Percentiles rank a stretch among this genome's conserved stretches.
Conservation (phyloP, 2,329 filamentous ascomycete species). For the Sporothrix globosa region DNA sequence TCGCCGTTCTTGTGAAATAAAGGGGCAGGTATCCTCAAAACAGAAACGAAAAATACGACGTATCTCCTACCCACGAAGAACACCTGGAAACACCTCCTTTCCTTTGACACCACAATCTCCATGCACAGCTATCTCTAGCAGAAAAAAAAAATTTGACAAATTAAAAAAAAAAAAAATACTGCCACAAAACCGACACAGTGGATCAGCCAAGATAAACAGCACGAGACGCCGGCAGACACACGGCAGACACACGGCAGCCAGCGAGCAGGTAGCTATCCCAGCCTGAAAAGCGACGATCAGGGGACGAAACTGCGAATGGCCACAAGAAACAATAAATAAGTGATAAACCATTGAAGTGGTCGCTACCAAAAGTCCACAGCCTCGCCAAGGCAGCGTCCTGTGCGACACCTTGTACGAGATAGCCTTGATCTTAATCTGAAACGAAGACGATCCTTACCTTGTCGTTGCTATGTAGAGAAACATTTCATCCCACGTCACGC, state of each 20-base stretch:
- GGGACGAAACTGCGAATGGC: conserved; percentile 6
- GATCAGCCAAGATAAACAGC: not conserved
- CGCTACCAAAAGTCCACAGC: conserved; percentile 3
- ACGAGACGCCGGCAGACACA: not conserved
- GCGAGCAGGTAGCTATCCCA: not conserved
- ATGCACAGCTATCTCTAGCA: no score
- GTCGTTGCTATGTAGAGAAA: no score
- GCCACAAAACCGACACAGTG: not conserved
- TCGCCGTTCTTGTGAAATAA: no score
- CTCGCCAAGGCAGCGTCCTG: not conserved
- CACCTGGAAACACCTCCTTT: no score
- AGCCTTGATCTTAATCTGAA: not conserved
- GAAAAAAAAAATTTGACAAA: not conserved
- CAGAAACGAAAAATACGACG: no score
- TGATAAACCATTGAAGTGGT: not conserved
- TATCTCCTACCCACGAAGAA: no score
- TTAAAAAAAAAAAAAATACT: not conserved
- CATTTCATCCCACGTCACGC: no score
- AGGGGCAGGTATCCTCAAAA: not conserved
- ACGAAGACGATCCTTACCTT: no score
- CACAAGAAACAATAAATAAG: not conserved
- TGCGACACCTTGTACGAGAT: not conserved
- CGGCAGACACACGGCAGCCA: not conserved
- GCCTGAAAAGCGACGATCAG: conserved; percentile 10
- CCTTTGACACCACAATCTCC: no score